A percentile compares a stretch with the other conserved stretches of the same genome.
These are phyloP conservation scores for Colletotrichum sansevieriae DNA, from an alignment of 2,329 filamentous ascomycete species.

Conservation along the genomic window DNA sequence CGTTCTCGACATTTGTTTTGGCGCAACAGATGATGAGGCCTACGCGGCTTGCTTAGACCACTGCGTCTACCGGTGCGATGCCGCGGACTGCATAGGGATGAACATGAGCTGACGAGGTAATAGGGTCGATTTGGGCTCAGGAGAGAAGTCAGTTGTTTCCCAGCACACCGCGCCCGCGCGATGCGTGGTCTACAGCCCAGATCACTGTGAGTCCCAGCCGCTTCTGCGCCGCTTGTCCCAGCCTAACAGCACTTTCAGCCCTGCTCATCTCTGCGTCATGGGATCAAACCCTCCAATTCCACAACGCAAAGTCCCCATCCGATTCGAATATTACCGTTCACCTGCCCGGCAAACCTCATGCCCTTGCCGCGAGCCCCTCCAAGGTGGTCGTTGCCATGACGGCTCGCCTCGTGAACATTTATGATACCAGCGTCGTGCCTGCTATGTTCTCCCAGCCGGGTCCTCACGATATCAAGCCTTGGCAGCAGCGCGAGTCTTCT, in stretches of 20 bases:
- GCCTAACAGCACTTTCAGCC: constrained; percentile 53
- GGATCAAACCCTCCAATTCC: constrained; percentile 91
- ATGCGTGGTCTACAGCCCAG: constrained; percentile 83
- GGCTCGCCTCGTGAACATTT: constrained; percentile 92
- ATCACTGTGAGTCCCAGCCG: constrained; percentile 68
- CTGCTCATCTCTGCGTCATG: constrained; percentile 92
- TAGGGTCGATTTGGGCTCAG: constrained; percentile 77
- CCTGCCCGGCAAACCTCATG: constrained; percentile 90
- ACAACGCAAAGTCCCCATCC: constrained; percentile 70
- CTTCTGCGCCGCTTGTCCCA: background rate
- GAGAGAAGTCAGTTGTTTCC: constrained; percentile 80
- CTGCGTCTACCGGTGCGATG: constrained; percentile 79
- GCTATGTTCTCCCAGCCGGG: constrained; percentile 66
- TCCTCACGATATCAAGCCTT: constrained; percentile 74
- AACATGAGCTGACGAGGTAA: background rate
- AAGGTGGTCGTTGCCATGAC: constrained; percentile 98
- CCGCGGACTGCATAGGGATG: background rate
- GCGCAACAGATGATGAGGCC: constrained; percentile 82
- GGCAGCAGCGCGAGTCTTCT: constrained; percentile 93
- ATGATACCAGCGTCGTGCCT: constrained; percentile 81
- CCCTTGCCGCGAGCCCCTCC: constrained; percentile 79
- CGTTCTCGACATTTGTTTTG: constrained; percentile 92
- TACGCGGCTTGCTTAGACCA: constrained; percentile 91
- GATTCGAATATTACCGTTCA: constrained; percentile 73
- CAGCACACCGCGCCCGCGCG: constrained; percentile 85